Evolutionary conservation across 495 filamentous ascomycete genomes (phyloP).

Genomic region (Choiromyces venosus): DNA sequence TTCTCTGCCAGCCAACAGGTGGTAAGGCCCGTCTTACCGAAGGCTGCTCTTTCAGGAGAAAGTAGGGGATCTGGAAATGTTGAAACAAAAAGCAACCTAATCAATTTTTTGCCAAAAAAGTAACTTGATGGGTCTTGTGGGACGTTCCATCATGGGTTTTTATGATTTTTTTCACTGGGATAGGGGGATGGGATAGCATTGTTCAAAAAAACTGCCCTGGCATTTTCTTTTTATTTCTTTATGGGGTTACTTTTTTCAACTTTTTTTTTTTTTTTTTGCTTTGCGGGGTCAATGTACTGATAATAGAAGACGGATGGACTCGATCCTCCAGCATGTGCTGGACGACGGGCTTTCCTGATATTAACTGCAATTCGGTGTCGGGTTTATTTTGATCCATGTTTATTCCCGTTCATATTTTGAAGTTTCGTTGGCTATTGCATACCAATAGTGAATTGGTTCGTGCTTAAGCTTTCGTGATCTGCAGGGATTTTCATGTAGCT

Average conservation of each 20-base stretch:
- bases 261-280: constrained; percentile 28
- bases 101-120: constrained; percentile 19
- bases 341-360: constrained; percentile 13
- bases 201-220: constrained; percentile 13
- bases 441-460: background rate
- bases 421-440: background rate
- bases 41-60: constrained; percentile 98
- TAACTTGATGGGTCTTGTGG: constrained; percentile 15
- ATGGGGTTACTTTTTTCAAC: constrained; percentile 26
- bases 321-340: constrained; percentile 11
- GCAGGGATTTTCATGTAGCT: background rate
- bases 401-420: background rate
- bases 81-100: constrained; percentile 14
- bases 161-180: constrained; percentile 15
- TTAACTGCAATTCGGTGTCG: constrained; percentile 18
- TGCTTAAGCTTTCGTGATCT: background rate
- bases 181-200: constrained; percentile 12
- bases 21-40: constrained; percentile 96
- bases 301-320: constrained; percentile 32
- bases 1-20: constrained; percentile 97
- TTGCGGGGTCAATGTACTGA: constrained; percentile 28
- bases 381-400: background rate
- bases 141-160: background rate
- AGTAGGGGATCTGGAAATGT: constrained; percentile 58
- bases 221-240: constrained; percentile 4